Conservation (phyloP, 768 basidiomycete species). For the Rhodocollybia butyracea region DNA sequence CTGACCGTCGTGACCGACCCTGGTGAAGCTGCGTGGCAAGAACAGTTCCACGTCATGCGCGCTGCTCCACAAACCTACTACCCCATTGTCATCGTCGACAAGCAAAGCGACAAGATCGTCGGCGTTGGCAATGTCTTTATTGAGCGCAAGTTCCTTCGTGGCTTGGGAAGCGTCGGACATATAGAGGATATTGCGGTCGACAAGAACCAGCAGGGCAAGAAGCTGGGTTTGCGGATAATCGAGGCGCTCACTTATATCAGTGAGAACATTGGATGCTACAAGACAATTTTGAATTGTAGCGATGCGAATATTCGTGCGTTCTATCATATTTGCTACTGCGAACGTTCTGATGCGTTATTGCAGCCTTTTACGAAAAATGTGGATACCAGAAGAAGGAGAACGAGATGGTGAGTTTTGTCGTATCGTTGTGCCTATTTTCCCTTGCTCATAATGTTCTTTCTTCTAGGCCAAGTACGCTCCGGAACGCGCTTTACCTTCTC, state of each 20-base stretch:
- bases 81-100: constrained; percentile 79
- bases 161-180: constrained; percentile 85
- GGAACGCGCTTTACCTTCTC: constrained; percentile 21
- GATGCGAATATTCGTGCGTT: constrained; percentile 84
- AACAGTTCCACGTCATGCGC: constrained; percentile 64
- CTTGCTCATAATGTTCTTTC: neutral
- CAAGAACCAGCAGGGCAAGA: constrained; percentile 85
- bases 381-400: constrained; percentile 88
- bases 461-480: constrained; percentile 59
- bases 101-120: constrained; percentile 72
- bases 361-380: constrained; percentile 97
- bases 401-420: constrained; percentile 70
- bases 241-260: constrained; percentile 82
- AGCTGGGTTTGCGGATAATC: constrained; percentile 85
- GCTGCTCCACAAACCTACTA: constrained; percentile 66
- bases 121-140: constrained; percentile 82
- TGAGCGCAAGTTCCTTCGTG: constrained; percentile 92
- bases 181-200: constrained; percentile 98
- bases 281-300: constrained; percentile 96
- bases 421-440: constrained; percentile 4
- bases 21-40: constrained; percentile 62
- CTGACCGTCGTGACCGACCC: constrained; percentile 70
- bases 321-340: constrained; percentile 1
- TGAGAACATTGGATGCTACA: constrained; percentile 82
- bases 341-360: constrained; percentile 7